Conservation (phyloP, 2,329 filamentous ascomycete genomes). For the Helotiales sp. region DNA sequence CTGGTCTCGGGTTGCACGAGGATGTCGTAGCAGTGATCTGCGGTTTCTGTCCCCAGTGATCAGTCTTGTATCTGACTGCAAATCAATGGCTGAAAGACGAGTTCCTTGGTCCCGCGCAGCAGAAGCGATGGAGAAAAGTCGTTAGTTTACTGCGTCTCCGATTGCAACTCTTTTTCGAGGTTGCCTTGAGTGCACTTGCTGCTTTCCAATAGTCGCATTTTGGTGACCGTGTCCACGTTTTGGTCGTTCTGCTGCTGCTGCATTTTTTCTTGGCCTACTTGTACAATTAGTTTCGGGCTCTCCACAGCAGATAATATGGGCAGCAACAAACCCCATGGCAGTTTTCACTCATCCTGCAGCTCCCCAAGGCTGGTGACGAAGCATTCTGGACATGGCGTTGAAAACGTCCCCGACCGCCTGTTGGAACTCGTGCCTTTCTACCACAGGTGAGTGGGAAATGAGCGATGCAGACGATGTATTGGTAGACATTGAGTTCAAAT, state of each 20-base stretch:
- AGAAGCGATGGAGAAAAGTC: too few species aligned
- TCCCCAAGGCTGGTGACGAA: neutral
- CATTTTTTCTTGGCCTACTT: neutral
- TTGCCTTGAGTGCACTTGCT: too few species aligned
- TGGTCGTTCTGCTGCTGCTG: neutral
- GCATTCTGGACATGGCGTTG: neutral
- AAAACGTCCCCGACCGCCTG: neutral
- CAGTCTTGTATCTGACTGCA: too few species aligned
- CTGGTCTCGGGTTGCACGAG: slow-evolving; percentile 59
- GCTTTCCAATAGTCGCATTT: too few species aligned
- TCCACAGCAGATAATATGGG: too few species aligned
- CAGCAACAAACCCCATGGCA: too few species aligned
- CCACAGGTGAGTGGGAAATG: neutral
- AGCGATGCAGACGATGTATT: neutral
- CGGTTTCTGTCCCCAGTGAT: too few species aligned
- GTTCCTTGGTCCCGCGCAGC: too few species aligned
- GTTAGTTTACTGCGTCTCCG: too few species aligned
- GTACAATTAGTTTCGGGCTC: neutral
- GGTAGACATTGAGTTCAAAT: neutral
- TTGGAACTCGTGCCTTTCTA: neutral
- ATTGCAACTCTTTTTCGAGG: too few species aligned
- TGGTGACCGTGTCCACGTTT: neutral
- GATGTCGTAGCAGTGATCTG: slow-evolving; percentile 37
- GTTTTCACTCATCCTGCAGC: neutral
- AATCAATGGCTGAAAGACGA: too few species aligned